phyloP scores from a whole-genome alignment of 2,329 filamentous ascomycete genomes.

The Fusarium graminum region DNA sequence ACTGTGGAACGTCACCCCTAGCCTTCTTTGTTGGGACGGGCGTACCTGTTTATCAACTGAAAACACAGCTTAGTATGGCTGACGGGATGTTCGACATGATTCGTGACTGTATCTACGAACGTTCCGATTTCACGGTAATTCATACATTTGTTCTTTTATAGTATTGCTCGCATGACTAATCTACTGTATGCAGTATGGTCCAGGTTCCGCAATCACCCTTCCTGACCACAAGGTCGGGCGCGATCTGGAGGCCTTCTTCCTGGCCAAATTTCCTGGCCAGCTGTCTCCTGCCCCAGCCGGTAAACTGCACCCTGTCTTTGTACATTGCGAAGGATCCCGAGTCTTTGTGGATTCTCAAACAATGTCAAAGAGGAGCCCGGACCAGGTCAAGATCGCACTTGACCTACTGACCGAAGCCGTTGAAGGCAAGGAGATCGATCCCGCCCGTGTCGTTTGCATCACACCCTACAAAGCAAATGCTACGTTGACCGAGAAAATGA shows the following conservation, averaged over 20 bases:
- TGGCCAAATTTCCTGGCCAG: neutral
- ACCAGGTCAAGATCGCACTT: no score
- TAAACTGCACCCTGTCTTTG: no score
- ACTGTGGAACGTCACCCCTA: neutral
- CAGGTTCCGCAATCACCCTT: constrained; percentile 27
- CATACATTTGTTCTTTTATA: no score
- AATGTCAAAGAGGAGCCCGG: no score
- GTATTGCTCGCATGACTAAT: neutral
- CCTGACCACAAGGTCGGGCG: constrained; percentile 66
- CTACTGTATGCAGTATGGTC: neutral
- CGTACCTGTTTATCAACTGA: neutral
- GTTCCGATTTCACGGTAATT: neutral
- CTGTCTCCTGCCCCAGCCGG: neutral
- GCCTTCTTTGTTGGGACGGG: neutral
- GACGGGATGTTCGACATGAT: neutral
- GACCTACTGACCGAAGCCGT: no score
- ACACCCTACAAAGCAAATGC: no score
- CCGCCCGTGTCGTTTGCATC: no score
- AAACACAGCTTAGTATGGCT: neutral
- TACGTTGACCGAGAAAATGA: constrained; percentile 20
- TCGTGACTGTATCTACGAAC: neutral
- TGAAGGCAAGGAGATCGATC: no score
- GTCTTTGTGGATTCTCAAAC: no score
- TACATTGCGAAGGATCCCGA: no score
- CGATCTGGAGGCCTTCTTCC: constrained; percentile 49